A percentile compares a stretch with the other conserved stretches of the same genome.
Conservation (phyloP, 169 alveolate genomes). For the Pseudocohnilembus persalinus region DNA sequence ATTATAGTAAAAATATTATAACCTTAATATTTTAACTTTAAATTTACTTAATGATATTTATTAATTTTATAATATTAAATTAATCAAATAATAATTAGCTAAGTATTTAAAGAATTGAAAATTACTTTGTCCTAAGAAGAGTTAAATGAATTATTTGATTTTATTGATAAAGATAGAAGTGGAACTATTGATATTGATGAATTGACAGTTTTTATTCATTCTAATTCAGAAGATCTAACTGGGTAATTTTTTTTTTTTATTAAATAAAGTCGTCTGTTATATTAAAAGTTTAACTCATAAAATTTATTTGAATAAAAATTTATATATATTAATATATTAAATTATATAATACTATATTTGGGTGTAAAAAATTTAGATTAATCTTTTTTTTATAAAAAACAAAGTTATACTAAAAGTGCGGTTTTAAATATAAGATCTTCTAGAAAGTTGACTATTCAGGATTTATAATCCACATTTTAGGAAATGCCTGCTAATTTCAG, state of each 20-base stretch:
- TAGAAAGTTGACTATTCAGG: neutral
- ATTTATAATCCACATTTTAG: neutral
- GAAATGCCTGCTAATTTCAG: neutral
- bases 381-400: too few relatives aligned
- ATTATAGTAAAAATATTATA: neutral
- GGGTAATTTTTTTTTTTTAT: neutral
- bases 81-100: neutral
- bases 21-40: neutral
- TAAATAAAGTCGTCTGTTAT: neutral
- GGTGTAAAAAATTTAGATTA: too few relatives aligned
- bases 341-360: too few relatives aligned
- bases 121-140: neutral
- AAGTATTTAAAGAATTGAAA: conserved; percentile 1
- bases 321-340: too few relatives aligned
- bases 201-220: neutral
- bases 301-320: too few relatives aligned
- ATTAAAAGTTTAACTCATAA: too few relatives aligned
- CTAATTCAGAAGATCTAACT: neutral
- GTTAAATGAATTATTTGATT: conserved; percentile 11
- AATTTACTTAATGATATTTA: neutral
- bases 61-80: neutral
- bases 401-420: neutral
- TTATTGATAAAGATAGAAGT: conserved; percentile 10
- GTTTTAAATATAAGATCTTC: neutral
- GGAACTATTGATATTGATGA: conserved; percentile 23